A percentile compares a stretch with the other conserved stretches of the same genome.
phyloP scores from a whole-genome alignment of 2,329 filamentous ascomycete species.

The Nothophoma quercina region DNA sequence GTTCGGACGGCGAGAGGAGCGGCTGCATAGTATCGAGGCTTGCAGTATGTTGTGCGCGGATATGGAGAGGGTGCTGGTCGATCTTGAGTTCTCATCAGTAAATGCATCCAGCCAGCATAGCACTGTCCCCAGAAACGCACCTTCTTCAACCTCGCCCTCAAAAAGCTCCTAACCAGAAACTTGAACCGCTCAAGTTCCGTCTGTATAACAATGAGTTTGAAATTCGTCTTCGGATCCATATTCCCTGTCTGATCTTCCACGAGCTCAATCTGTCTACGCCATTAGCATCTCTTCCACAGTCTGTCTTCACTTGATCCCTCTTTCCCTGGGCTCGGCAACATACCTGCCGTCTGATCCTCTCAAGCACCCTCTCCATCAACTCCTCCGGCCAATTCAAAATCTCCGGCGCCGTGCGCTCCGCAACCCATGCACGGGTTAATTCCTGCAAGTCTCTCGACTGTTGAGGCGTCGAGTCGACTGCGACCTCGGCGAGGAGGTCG shows the following conservation, averaged over 20 bases:
- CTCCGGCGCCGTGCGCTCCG: slow-evolving; percentile 88
- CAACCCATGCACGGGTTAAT: slow-evolving; percentile 90
- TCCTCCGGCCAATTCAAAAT: slow-evolving; percentile 79
- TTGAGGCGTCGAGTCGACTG: slow-evolving; percentile 55
- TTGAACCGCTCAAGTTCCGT: slow-evolving; percentile 95
- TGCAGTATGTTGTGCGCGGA: slow-evolving; percentile 60
- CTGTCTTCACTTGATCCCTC: background rate
- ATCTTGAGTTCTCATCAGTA: slow-evolving; percentile 60
- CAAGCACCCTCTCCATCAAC: slow-evolving; percentile 83
- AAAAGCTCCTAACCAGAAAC: slow-evolving; percentile 82
- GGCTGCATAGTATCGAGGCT: slow-evolving; percentile 59
- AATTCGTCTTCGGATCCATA: slow-evolving; percentile 90
- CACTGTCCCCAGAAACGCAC: slow-evolving; percentile 51
- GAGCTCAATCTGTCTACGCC: slow-evolving; percentile 53
- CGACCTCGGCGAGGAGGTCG: slow-evolving; percentile 61
- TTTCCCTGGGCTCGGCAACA: slow-evolving; percentile 18
- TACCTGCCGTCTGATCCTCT: slow-evolving; percentile 55
- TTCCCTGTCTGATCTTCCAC: slow-evolving; percentile 73
- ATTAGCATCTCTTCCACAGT: slow-evolving; percentile 22
- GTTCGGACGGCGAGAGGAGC: slow-evolving; percentile 76
- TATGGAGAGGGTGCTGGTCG: slow-evolving; percentile 77
- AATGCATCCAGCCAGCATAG: slow-evolving; percentile 4
- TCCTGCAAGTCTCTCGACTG: slow-evolving; percentile 82
- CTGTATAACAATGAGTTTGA: slow-evolving; percentile 91
- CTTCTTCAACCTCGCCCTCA: slow-evolving; percentile 88